Percentiles rank a stretch among this genome's conserved stretches.
Conservation (phyloP, 2,329 filamentous ascomycete species). For the Phialophora macrospora region DNA sequence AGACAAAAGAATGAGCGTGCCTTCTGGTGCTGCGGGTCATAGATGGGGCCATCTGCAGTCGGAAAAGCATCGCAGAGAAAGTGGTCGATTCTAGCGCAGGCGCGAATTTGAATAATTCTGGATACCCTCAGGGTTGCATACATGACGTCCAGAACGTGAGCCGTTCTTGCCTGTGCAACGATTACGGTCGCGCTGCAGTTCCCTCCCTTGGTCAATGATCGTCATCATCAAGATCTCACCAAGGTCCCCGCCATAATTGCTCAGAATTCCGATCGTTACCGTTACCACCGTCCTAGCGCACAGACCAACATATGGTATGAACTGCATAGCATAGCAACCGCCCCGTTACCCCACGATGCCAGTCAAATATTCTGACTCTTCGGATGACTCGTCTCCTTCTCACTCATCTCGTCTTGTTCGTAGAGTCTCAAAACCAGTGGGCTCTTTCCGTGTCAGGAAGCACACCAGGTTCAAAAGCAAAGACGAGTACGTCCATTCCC, state of each 20-base stretch:
- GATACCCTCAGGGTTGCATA: constrained; percentile 11
- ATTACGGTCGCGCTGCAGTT: background rate
- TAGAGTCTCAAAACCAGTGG: constrained; percentile 21
- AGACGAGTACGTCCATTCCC: background rate
- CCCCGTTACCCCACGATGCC: constrained; percentile 29
- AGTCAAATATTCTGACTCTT: constrained; percentile 19
- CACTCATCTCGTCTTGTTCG: constrained; percentile 16
- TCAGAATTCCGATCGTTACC: constrained; percentile 29
- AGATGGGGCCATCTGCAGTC: constrained; percentile 43
- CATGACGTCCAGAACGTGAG: constrained; percentile 1
- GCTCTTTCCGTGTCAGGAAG: constrained; percentile 11
- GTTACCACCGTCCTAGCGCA: constrained; percentile 25
- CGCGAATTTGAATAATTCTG: constrained; percentile 1
- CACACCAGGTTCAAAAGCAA: constrained; percentile 3
- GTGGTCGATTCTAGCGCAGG: constrained; percentile 40
- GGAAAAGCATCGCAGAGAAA: constrained; percentile 41
- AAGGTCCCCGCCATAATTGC: constrained; percentile 13
- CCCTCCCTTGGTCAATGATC: background rate
- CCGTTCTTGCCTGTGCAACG: constrained; percentile 19
- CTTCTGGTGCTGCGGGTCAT: constrained; percentile 43
- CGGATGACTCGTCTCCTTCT: constrained; percentile 13
- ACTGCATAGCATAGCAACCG: constrained; percentile 39
- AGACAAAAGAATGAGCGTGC: constrained; percentile 51
- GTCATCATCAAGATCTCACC: background rate
- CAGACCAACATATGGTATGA: constrained; percentile 34